Evolutionary conservation across 2,329 filamentous ascomycete species (phyloP).

Genomic region (Aspergillus sp.): DNA sequence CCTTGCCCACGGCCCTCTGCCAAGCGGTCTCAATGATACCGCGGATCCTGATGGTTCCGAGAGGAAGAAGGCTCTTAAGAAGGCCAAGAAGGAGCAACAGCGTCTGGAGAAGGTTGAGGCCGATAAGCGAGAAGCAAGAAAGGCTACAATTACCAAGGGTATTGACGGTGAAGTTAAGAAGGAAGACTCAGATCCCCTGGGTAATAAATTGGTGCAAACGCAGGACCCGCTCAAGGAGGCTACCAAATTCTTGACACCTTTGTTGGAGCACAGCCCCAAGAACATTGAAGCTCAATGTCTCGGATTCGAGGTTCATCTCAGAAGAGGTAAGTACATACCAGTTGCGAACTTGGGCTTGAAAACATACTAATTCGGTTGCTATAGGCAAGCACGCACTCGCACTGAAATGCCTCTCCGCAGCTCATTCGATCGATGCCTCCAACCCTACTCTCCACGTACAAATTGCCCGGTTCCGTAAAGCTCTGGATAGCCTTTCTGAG

Average conservation of each 20-base stretch:
- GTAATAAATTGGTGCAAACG: constrained; percentile 73
- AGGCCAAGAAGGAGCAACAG: constrained; percentile 76
- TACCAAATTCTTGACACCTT: constrained; percentile 75
- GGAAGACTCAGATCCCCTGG: constrained; percentile 83
- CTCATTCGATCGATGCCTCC: constrained; percentile 62
- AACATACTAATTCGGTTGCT: constrained; percentile 18
- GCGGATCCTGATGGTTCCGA: constrained; percentile 57
- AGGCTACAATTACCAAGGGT: constrained; percentile 60
- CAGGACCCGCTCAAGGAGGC: constrained; percentile 78
- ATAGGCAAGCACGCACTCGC: constrained; percentile 83
- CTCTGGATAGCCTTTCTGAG: constrained; percentile 52
- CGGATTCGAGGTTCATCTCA: constrained; percentile 85
- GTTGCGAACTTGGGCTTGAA: constrained; percentile 1
- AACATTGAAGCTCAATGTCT: constrained; percentile 76
- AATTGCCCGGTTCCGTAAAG: constrained; percentile 62
- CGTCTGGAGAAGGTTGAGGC: constrained; percentile 72
- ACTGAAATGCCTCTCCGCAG: constrained; percentile 75
- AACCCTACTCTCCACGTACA: constrained; percentile 74
- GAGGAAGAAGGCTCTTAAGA: constrained; percentile 83
- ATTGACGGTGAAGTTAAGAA: constrained; percentile 64
- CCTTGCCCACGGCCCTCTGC: constrained; percentile 54
- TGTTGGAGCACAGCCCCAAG: constrained; percentile 78
- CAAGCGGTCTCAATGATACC: constrained; percentile 51
- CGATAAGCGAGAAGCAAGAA: constrained; percentile 81
- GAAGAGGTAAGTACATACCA: constrained; percentile 61